A percentile compares a stretch with the other conserved stretches of the same genome.
phyloP scores from a whole-genome alignment of 441 rosid species.

The Syzygium syzygioides region DNA sequence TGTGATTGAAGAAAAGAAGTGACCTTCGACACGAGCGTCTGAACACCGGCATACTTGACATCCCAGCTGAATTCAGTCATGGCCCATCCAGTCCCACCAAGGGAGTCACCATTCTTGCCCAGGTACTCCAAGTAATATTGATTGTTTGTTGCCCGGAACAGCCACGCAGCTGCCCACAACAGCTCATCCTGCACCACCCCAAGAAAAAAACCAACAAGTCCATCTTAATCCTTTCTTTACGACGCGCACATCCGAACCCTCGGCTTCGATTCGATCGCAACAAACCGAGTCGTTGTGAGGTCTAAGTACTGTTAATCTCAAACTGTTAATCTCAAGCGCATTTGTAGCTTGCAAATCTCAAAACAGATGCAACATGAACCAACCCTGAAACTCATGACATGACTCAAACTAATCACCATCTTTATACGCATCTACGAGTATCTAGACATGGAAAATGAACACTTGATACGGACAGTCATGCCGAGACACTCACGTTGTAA shows the following conservation, averaged over 20 bases:
- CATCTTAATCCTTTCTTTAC: neutral
- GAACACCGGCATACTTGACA: slow-evolving; percentile 20
- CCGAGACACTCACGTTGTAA: slow-evolving; percentile 41
- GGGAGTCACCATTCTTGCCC: slow-evolving; percentile 8
- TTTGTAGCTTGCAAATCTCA: neutral
- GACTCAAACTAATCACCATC: neutral
- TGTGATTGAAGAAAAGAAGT: neutral
- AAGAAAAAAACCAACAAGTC: neutral
- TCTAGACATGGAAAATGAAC: neutral
- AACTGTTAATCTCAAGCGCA: neutral
- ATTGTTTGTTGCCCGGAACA: slow-evolving; percentile 2
- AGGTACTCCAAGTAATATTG: slow-evolving; percentile 7
- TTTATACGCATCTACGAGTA: neutral
- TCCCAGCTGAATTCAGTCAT: slow-evolving; percentile 25
- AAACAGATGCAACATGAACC: neutral
- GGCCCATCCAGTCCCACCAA: slow-evolving; percentile 21
- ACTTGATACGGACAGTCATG: neutral
- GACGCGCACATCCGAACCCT: neutral
- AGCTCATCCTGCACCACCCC: slow-evolving; percentile 8
- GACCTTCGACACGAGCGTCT: slow-evolving; percentile 17
- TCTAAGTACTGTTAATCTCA: neutral
- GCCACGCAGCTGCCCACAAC: slow-evolving; percentile 15
- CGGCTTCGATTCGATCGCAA: neutral
- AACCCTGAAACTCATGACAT: neutral
- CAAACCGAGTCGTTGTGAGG: neutral